Evolutionary conservation across 2,329 filamentous ascomycete species (phyloP), one percentile per base, ranked within the genome.

Genomic region (Calcarisporium arbuscula): DNA sequence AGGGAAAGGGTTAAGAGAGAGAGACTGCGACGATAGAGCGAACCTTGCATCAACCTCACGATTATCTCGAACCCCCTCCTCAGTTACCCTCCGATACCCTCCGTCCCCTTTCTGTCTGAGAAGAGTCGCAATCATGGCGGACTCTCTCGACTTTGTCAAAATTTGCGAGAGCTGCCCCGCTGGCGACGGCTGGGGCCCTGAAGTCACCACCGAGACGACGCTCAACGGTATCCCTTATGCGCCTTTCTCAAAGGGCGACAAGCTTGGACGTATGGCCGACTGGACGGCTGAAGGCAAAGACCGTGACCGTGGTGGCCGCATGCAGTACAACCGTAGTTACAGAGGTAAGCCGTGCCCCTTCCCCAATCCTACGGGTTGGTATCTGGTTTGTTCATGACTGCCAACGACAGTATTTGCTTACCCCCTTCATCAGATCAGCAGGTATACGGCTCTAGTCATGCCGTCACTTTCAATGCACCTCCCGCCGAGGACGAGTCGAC

Each of bases 231-330:
- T 96, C 32, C 92, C 92, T 25, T 98, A 95, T 63, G 92, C 92
- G 51, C 92, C 92, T 42, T 98, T 92, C 72, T 95, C 89, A 49
- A 98, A 98, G 68, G 88, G 87, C 60, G 92, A 98, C 72, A 96
- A 95, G 75, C 74, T 98, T 41, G 92, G 92, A 56, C 89, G 92
- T 61, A 96, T 98, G 89, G 92, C 92, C 42, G 92, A 98, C 72
- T 98, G 92, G 92, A 94, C 89, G 14, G 58, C 80, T 30, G 92
- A 95, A 58, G 80, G 85, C 61, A 95, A 95, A 67, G 86, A 92
- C 41, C 72, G 88, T 54, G 77, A 81, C 50, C 72, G 79, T 41
- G 83, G 84, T 48, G 85, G 87, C 43, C 74, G 90, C 58, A 80
- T 85, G 62, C 85, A 92, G 58, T 96, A 94, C 64, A 88, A 90